phyloP scores from a whole-genome alignment of 2,329 filamentous ascomycete species.

The Monascus ruber region DNA sequence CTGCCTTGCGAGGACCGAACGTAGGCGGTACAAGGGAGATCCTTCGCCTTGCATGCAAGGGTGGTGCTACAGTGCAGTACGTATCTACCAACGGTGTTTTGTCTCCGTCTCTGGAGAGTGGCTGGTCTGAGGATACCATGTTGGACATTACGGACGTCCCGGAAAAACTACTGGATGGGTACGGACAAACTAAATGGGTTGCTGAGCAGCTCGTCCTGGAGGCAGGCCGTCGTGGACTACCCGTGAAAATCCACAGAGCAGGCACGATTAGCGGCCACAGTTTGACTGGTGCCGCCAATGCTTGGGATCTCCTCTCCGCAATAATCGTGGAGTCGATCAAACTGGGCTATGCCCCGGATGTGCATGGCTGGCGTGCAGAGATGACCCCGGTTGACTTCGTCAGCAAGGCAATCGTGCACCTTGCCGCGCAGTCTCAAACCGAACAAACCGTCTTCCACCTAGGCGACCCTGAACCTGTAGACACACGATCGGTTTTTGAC shows the following conservation, averaged over 20 bases:
- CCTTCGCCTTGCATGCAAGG: slow-evolving; percentile 55
- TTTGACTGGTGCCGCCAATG: slow-evolving; percentile 60
- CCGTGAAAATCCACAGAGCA: slow-evolving; percentile 59
- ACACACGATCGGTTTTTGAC: slow-evolving; percentile 55
- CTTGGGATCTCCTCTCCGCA: slow-evolving; percentile 66
- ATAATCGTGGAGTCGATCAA: slow-evolving; percentile 66
- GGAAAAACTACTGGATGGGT: slow-evolving; percentile 57
- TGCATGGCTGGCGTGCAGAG: slow-evolving; percentile 65
- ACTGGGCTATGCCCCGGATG: slow-evolving; percentile 57
- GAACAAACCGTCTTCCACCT: slow-evolving; percentile 61
- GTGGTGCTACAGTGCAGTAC: slow-evolving; percentile 63
- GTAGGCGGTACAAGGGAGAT: slow-evolving; percentile 70
- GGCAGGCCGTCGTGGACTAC: slow-evolving; percentile 56
- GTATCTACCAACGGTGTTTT: slow-evolving; percentile 72
- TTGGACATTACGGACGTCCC: slow-evolving; percentile 58
- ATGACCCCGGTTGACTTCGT: slow-evolving; percentile 81
- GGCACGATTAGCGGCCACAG: slow-evolving; percentile 74
- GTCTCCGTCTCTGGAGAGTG: slow-evolving; percentile 51
- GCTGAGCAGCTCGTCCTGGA: slow-evolving; percentile 64
- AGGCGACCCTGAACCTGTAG: slow-evolving; percentile 59
- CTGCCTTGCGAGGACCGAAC: slow-evolving; percentile 61
- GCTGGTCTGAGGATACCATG: slow-evolving; percentile 61
- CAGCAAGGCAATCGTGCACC: slow-evolving; percentile 59
- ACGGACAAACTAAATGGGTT: slow-evolving; percentile 73
- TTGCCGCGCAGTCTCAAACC: slow-evolving; percentile 52